A percentile compares a stretch with the other conserved stretches of the same genome.
Evolutionary conservation across 768 basidiomycete genomes (phyloP).

Genomic region (Polyporus arcularius): DNA sequence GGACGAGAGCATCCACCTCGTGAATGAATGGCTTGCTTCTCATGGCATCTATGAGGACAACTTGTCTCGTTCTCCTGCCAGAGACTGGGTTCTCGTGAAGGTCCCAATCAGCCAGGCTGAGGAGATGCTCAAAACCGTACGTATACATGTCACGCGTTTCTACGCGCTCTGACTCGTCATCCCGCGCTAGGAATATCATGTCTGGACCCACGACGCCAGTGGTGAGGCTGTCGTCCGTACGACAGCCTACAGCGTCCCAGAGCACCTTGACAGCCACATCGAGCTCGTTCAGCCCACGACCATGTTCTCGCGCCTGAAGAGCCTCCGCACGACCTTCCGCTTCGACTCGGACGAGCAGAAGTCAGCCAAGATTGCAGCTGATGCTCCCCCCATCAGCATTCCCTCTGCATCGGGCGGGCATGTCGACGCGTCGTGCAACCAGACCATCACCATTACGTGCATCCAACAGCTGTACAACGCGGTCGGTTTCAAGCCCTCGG

Average conservation of each 20-base stretch:
- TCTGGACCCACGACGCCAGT: constrained; percentile 56
- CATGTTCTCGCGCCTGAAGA: constrained; percentile 54
- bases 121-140: constrained; percentile 69
- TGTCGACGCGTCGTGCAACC: constrained; percentile 35
- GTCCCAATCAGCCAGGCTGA: constrained; percentile 63
- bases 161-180: too few relatives aligned
- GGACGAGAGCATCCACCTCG: constrained; percentile 49
- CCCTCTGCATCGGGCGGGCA: constrained; percentile 29
- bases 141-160: constrained; percentile 17
- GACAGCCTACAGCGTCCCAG: constrained; percentile 68
- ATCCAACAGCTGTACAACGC: constrained; percentile 37
- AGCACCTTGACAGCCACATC: constrained; percentile 56
- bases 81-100: constrained; percentile 67
- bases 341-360: constrained; percentile 14
- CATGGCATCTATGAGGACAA: constrained; percentile 54
- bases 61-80: constrained; percentile 57
- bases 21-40: constrained; percentile 61
- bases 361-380: background rate
- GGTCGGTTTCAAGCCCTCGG: constrained; percentile 27
- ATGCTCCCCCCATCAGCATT: constrained; percentile 31
- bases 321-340: constrained; percentile 41
- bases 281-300: constrained; percentile 76
- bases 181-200: constrained; percentile 52
- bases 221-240: constrained; percentile 64
- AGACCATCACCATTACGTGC: constrained; percentile 35